phyloP scores from a whole-genome alignment of 768 basidiomycete genomes.

The Russula sp. region DNA sequence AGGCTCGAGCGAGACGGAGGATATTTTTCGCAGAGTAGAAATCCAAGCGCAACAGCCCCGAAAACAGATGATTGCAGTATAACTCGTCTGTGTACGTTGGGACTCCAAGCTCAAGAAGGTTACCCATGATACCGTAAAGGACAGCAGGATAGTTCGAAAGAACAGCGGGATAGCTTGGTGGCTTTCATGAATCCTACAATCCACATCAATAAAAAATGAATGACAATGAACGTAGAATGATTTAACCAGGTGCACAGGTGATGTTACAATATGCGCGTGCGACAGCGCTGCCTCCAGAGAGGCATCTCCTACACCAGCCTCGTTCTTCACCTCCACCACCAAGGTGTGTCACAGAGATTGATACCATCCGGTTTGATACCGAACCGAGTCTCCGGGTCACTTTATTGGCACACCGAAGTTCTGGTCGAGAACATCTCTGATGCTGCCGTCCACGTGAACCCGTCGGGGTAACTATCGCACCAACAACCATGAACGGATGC shows the following conservation, averaged over 20 bases:
- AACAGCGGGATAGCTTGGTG: not conserved
- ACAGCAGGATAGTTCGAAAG: not conserved
- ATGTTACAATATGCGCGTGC: not conserved
- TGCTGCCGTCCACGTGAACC: not conserved
- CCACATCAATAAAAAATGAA: too few relatives aligned
- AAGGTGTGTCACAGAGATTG: not conserved
- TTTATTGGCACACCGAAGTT: not conserved
- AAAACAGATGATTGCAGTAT: not conserved
- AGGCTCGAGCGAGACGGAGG: not conserved
- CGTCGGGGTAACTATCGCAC: not conserved
- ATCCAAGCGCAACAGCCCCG: not conserved
- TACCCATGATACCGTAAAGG: too few relatives aligned
- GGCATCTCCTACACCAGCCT: not conserved
- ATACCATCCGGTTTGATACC: not conserved
- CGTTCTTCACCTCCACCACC: not conserved
- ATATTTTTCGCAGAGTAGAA: not conserved
- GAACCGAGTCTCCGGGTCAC: not conserved
- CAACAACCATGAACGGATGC: not conserved
- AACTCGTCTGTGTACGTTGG: not conserved
- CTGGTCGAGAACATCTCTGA: not conserved
- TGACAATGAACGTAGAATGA: too few relatives aligned
- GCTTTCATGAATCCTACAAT: too few relatives aligned
- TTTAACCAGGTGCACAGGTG: not conserved
- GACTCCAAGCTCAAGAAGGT: not conserved
- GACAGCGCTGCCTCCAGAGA: not conserved